Base-by-base conservation (phyloP, 441 rosid genomes). In the Lepidium campestre region DNA sequence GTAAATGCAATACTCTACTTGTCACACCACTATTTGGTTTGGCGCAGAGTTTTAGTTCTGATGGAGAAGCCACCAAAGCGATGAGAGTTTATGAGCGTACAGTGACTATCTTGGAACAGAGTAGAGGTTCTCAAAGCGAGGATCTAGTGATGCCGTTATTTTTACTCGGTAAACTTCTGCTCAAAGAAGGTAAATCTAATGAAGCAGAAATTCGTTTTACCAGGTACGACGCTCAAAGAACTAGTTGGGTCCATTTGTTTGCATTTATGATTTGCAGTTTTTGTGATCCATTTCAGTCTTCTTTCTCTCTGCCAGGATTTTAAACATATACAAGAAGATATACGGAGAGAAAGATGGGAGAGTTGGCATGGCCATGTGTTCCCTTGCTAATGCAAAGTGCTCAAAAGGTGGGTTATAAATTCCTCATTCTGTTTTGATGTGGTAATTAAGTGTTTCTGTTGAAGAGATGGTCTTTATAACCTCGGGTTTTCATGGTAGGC, bases 301-400 rank as follows among this genome's bases (percentile, higher is more conserved):
- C 40, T 14, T 58, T 36, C 42, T 42, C 36, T 35, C 45, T 64
- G 60, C 2, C 58, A 90, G 97, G 77, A 81, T 88, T 69, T 22
- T 88, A 36, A 79, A 77, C 67, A 90, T 90, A 72, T 85, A 90
- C 72, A 75, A 58, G 57, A 81, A 86, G 52, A 13, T 74, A 64
- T 83, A 88, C 57, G 97, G 94, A 60, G 82, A 83, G 72, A 80
- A 75, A 39, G 92, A 88, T 73, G 97, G 92, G 75, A 85, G 93
- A 76, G 84, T 81, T 76, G 96, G 93, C 46, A 79, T 86, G 81
- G 96, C 87, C 58, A 77, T 90, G 85, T 85, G 94, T 77, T 86
- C 94, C 31, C 77, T 93, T 46, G 97, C 91, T 57, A 88, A 77
- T 78, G 82, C 77, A 46, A 90, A 86, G 76, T 90, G 93, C 65